phyloP scores from a whole-genome alignment of 2,329 filamentous ascomycete species.

The Teratosphaeria nubilosa region DNA sequence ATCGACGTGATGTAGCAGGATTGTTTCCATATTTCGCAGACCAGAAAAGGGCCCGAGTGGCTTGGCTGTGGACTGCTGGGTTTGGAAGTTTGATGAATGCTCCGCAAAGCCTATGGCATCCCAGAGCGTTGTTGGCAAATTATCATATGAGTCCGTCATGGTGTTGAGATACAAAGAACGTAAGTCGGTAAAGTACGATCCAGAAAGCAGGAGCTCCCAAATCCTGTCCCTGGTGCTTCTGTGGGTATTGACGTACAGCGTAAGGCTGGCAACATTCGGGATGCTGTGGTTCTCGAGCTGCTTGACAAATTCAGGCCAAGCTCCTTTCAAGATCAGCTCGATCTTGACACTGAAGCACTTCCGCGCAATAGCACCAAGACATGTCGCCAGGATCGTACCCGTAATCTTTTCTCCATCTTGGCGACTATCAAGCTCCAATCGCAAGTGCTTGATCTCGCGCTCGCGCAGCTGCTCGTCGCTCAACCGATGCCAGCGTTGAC shows the following conservation, averaged over 20 bases:
- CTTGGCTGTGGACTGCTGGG: neutral
- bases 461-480: conserved; percentile 12
- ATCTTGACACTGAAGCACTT: conserved; percentile 7
- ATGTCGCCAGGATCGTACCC: conserved; percentile 7
- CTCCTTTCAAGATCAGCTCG: conserved; percentile 6
- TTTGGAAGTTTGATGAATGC: neutral
- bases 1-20: conserved; percentile 6
- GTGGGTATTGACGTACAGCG: conserved; percentile 3
- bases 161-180: conserved; percentile 6
- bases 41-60: conserved; percentile 6
- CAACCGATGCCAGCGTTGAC: conserved; percentile 11
- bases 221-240: neutral
- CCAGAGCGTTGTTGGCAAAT: neutral
- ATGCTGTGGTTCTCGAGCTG: conserved; percentile 8
- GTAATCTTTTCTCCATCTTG: neutral
- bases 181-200: conserved; percentile 10
- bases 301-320: conserved; percentile 1
- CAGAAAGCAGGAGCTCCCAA: conserved; percentile 13
- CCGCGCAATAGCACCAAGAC: conserved; percentile 10
- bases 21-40: conserved; percentile 9
- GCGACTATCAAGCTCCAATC: conserved; percentile 4
- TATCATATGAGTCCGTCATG: neutral
- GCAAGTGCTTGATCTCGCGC: conserved; percentile 10
- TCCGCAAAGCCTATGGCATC: neutral
- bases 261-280: conserved; percentile 7